Conservation (phyloP, 2,329 filamentous ascomycete species). For the Penicillium thymicola region DNA sequence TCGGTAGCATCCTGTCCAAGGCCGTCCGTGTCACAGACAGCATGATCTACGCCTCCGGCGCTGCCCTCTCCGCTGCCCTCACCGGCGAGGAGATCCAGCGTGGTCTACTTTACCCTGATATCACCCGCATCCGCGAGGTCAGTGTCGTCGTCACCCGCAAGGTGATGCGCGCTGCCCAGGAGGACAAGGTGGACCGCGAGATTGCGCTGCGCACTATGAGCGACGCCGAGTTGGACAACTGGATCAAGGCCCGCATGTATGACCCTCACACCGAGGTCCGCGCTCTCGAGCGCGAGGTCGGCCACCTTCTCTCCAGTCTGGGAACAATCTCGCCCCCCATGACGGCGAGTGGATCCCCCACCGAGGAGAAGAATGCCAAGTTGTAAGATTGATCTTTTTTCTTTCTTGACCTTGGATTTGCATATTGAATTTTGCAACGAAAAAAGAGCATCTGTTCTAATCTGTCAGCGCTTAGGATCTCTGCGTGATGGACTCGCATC, state of each 20-base stretch:
- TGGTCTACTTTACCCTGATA: slow-evolving; percentile 85
- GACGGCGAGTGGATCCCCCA: slow-evolving; percentile 25
- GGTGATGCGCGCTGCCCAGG: slow-evolving; percentile 87
- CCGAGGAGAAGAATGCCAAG: slow-evolving; percentile 33
- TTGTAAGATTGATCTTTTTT: slow-evolving; percentile 27
- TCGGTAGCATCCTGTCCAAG: slow-evolving; percentile 90
- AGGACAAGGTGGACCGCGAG: slow-evolving; percentile 65
- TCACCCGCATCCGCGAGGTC: slow-evolving; percentile 88
- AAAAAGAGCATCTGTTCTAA: slow-evolving; percentile 12
- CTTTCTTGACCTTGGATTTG: neutral
- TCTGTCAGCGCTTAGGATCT: slow-evolving; percentile 13
- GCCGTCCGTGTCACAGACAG: slow-evolving; percentile 80
- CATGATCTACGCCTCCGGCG: slow-evolving; percentile 95
- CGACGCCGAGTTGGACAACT: slow-evolving; percentile 45
- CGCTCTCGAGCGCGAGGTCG: slow-evolving; percentile 47
- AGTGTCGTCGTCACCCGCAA: slow-evolving; percentile 81
- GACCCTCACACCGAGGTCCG: slow-evolving; percentile 48
- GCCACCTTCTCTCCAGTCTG: slow-evolving; percentile 40
- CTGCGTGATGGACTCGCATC: slow-evolving; percentile 15
- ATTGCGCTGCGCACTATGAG: slow-evolving; percentile 43
- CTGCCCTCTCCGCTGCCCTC: slow-evolving; percentile 73
- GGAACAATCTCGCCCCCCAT: slow-evolving; percentile 23
- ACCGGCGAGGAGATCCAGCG: slow-evolving; percentile 76
- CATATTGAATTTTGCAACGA: neutral
- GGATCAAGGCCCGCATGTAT: slow-evolving; percentile 51